These are phyloP conservation scores for Zea luxurians DNA, from an alignment of 176 grass and related monocot species.

Conservation along the genomic window DNA sequence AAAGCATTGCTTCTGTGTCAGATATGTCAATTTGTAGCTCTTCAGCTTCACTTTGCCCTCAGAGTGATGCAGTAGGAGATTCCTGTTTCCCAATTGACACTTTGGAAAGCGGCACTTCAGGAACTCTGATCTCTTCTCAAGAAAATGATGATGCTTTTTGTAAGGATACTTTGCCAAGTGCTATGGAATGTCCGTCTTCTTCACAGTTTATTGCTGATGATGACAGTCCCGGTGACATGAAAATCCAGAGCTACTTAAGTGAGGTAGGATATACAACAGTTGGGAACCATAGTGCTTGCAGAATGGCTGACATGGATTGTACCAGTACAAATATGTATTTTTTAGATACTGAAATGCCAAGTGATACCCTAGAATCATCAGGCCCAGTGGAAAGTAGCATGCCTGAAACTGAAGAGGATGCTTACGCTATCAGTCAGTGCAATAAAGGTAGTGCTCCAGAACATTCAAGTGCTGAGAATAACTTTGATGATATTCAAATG, in stretches of 20 bases:
- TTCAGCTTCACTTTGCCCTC: constrained; percentile 45
- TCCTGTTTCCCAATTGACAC: constrained; percentile 39
- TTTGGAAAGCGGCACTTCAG: constrained; percentile 45
- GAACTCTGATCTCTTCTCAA: constrained; percentile 22
- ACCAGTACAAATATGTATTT: constrained; percentile 39
- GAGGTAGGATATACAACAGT: constrained; percentile 31
- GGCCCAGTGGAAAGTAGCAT: constrained; percentile 30
- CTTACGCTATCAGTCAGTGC: constrained; percentile 23
- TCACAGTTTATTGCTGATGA: constrained; percentile 34
- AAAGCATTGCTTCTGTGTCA: constrained; percentile 70
- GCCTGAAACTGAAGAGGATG: constrained; percentile 42
- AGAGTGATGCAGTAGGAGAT: constrained; percentile 52
- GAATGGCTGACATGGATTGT: constrained; percentile 40
- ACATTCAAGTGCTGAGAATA: constrained; percentile 34
- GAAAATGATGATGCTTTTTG: constrained; percentile 36
- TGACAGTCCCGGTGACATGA: constrained; percentile 41
- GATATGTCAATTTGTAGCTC: constrained; percentile 72
- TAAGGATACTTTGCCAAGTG: constrained; percentile 43
- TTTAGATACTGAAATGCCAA: constrained; percentile 38
- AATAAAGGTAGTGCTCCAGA: constrained; percentile 34
- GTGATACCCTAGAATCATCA: constrained; percentile 31
- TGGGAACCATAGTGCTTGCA: constrained; percentile 24
- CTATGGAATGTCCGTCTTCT: constrained; percentile 35
- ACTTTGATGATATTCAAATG: constrained; percentile 43
- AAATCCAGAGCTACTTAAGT: constrained; percentile 19